Base-by-base conservation (phyloP, 169 alveolate genomes). In the Plasmodium vivax region DNA sequence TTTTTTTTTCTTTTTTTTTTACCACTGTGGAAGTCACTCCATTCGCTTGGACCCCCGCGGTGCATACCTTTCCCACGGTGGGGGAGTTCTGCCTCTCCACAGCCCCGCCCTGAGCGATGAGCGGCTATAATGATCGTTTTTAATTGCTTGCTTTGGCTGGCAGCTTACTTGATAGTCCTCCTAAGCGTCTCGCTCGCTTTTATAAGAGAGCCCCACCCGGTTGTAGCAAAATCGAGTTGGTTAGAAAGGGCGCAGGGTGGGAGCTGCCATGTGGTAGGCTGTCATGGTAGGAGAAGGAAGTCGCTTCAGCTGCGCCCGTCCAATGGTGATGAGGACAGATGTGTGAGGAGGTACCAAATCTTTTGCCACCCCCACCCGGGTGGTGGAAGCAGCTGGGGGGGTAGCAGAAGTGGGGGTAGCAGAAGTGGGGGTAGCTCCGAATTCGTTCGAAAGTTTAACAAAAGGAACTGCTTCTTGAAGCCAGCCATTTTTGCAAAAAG, bases 391-490 rank as follows among this genome's bases (percentile, higher is more conserved):
- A 72, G 14, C 47, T 36, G 41, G 41, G 0, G 41, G 41, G 41
- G 41, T 3, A 36, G 2, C 41, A 34, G 5, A 1, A 34, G 1
- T 36, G 47, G 51, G 32, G 41, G 19, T n/a, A 84, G 47, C 51
- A 38, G 8, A 19, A 41, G 51, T 23, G 4, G 41, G 27, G 4
- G 51, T 0, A 68, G 51, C 38, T 68, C 23, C 51, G 23, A 16
- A 85, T 85, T 85, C 54, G 27, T 85, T 30, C 34, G 23, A 2
- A 47, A 9, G 3, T 90, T 90, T 71, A 90, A 90, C 54, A 90
- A 90, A 90, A 90, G 58, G 19, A 34, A 90, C 41, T 45, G 7
- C n/a, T 90, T 80, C 68, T 27, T 80, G 32, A 90, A 80, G 36
- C 90, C 90, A 68, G 16, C 77, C 8, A 23, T 41, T 23, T 80